phyloP scores from a whole-genome alignment of 768 basidiomycete species.

The Lentinula raphanica region DNA sequence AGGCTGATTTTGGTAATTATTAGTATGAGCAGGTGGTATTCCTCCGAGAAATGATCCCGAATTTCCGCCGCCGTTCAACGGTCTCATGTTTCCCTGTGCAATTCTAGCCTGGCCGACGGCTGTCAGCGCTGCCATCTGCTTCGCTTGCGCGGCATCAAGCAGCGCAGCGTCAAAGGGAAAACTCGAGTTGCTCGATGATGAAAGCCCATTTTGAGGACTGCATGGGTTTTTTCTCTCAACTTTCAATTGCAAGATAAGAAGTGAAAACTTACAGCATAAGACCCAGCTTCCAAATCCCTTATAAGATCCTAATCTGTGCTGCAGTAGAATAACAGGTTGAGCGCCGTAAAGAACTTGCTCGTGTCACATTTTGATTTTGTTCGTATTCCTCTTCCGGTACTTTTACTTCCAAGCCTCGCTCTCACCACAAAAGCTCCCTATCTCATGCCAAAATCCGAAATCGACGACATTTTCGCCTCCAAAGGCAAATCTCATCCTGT shows the following conservation, averaged over 20 bases:
- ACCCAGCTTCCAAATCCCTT: background rate
- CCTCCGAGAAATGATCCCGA: conserved; percentile 66
- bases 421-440: no score
- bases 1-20: conserved; percentile 18
- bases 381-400: background rate
- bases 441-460: conserved; percentile 64
- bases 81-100: conserved; percentile 12
- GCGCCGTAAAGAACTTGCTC: background rate
- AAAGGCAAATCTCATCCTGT: conserved; percentile 32
- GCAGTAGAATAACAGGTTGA: background rate
- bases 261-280: conserved; percentile 25
- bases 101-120: conserved; percentile 16
- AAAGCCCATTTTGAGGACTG: conserved; percentile 3
- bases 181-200: conserved; percentile 1
- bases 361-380: background rate
- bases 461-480: conserved; percentile 78
- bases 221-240: background rate
- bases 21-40: conserved; percentile 39
- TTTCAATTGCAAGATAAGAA: background rate
- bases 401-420: conserved; percentile 3
- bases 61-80: conserved; percentile 51
- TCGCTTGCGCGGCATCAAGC: conserved; percentile 64
- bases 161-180: conserved; percentile 34
- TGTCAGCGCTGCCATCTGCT: conserved; percentile 77
- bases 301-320: background rate